A percentile compares a stretch with the other conserved stretches of the same genome.
Evolutionary conservation across 2,329 filamentous ascomycete species (phyloP).

Genomic region (Sclerotinia borealis): DNA sequence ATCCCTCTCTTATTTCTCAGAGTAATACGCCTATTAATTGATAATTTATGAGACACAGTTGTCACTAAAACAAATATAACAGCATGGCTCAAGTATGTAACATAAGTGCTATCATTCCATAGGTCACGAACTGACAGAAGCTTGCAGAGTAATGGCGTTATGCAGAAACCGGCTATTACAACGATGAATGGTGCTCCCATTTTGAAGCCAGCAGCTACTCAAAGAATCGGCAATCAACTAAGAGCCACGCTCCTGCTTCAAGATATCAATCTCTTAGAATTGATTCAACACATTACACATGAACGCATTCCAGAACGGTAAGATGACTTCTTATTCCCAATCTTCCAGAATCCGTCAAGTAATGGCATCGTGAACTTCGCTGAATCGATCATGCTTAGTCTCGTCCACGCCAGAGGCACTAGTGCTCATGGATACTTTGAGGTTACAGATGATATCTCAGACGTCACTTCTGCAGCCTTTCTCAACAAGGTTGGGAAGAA

Average conservation of each 20-base stretch:
- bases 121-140: neutral
- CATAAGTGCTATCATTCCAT: too few relatives aligned
- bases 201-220: neutral
- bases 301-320: neutral
- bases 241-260: neutral
- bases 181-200: neutral
- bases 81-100: neutral
- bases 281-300: conserved; percentile 1
- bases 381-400: neutral
- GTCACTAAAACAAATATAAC: neutral
- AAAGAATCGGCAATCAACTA: conserved; percentile 7
- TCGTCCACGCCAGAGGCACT: neutral
- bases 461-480: neutral
- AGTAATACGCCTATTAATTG: neutral
- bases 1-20: fast-evolving
- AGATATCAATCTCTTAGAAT: conserved; percentile 7
- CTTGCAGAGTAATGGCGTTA: neutral
- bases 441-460: neutral
- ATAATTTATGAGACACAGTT: too few relatives aligned
- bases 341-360: too few relatives aligned
- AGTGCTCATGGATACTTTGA: neutral
- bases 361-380: too few relatives aligned
- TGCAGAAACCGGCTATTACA: neutral
- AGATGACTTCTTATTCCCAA: neutral
- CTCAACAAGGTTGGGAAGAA: neutral